Percentiles rank a stretch among this genome's conserved stretches.
These are phyloP conservation scores for Xylaria scruposa DNA, from an alignment of 495 filamentous ascomycete genomes.

Conservation along the genomic window DNA sequence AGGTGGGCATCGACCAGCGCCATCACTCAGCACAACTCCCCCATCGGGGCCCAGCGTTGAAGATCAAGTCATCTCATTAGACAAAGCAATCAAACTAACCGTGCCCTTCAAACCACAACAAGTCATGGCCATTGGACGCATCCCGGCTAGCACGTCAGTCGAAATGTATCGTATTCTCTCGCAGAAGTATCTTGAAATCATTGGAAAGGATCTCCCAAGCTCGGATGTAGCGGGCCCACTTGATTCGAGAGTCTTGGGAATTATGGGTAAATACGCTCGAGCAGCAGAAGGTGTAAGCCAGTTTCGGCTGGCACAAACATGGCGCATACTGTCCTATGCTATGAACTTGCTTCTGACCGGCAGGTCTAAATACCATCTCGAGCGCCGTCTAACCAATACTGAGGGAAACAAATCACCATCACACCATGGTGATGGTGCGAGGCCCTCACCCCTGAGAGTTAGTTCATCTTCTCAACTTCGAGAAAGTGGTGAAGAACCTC, in stretches of 20 bases:
- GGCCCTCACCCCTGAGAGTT: slow-evolving; percentile 14
- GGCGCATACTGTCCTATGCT: slow-evolving; percentile 71
- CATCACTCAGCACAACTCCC: slow-evolving; percentile 62
- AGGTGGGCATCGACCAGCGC: slow-evolving; percentile 44
- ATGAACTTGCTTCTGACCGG: slow-evolving; percentile 65
- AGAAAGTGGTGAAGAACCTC: slow-evolving; percentile 43
- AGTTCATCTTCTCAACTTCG: slow-evolving; percentile 26
- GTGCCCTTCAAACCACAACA: slow-evolving; percentile 63
- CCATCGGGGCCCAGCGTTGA: slow-evolving; percentile 57
- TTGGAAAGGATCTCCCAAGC: slow-evolving; percentile 49
- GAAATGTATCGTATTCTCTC: slow-evolving; percentile 66
- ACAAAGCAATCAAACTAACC: slow-evolving; percentile 65
- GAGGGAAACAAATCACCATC: neutral
- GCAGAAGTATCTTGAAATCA: slow-evolving; percentile 61
- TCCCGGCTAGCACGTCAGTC: slow-evolving; percentile 61
- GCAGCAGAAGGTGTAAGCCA: slow-evolving; percentile 65
- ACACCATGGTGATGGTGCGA: slow-evolving; percentile 7
- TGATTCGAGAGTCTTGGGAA: slow-evolving; percentile 53
- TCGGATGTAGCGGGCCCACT: slow-evolving; percentile 37
- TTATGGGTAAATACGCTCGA: slow-evolving; percentile 67
- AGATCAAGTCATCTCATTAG: slow-evolving; percentile 62
- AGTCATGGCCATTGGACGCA: slow-evolving; percentile 65
- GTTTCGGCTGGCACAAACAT: slow-evolving; percentile 74
- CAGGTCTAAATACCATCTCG: slow-evolving; percentile 63
- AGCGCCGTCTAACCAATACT: slow-evolving; percentile 43